Base-by-base conservation (phyloP, 2,329 filamentous ascomycete genomes). In the Hypomyces rosellus region DNA sequence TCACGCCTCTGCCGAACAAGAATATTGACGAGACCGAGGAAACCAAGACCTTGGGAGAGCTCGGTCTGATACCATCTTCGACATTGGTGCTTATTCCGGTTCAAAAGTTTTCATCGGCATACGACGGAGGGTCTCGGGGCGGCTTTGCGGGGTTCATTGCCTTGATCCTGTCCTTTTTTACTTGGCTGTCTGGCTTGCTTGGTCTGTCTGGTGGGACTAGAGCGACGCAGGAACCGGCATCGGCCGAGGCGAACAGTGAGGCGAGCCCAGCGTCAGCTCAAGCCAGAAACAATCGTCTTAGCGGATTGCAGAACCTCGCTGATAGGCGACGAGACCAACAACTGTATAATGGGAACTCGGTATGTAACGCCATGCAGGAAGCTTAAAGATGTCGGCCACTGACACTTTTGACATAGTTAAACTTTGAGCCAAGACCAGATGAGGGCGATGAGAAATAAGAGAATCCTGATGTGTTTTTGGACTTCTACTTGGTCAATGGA, bases 311-410 rank as follows among this genome's bases (percentile, higher is more conserved):
- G 55, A 79, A 84, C 52, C 71, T 76, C 37, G 71, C 76, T 16
- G 73, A 79, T 54, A 72, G 75, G 37, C 73, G 74, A 48, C 69
- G 78, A 49, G 76, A 84, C 55, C 78, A 82, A 41, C 85, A 95
- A 62, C 79, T 95, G 43, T 96, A 96, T 64, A 96, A 96, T 62
- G 91, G 91, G 1, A 96, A 96, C 63, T 88, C 88, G 64, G 88
- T 91, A 74, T 68, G 81, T 71, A 9, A 41, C 16, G 20, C 20
- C 36, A 12, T 38, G 15, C 1, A 30, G 8, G 25, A 30, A 30
- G 22, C 9, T 13, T 15, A 2, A n/a, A 22, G n/a, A 38, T 25
- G 7, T 22, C 16, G 20, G 5, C n/a, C 4, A 22, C 45, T 45
- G 37, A 54, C 41, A 69, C 57, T 46, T 48, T 46, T 48, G 2